These are phyloP conservation scores for Tieghemostelium lacteum DNA, from an alignment of 78 protist species.

Conservation along the genomic window DNA sequence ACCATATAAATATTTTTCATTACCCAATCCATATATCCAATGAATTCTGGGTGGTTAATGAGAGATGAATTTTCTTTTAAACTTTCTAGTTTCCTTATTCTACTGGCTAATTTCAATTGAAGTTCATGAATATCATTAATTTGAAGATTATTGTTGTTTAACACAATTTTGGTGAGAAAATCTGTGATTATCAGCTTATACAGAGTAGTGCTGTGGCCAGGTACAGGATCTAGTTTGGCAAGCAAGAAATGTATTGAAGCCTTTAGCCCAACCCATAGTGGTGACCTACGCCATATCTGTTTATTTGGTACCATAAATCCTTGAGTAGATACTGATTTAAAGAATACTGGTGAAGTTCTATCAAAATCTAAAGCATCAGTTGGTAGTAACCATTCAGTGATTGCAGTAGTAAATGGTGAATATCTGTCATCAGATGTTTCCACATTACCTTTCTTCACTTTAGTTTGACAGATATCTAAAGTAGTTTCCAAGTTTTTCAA, in stretches of 20 bases:
- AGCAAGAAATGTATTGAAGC: not conserved
- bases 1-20: too few species aligned
- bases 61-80: too few species aligned
- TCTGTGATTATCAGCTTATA: not conserved
- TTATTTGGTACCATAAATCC: too few species aligned
- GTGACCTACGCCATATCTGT: not conserved
- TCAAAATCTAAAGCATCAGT: not conserved
- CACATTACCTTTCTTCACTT: not conserved
- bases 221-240: too few species aligned
- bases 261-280: not conserved
- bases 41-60: too few species aligned
- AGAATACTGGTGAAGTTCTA: not conserved
- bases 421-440: not conserved
- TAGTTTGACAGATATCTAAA: not conserved
- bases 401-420: not conserved
- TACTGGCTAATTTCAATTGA: not conserved
- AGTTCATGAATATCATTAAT: not conserved
- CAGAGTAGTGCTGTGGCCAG: too few species aligned
- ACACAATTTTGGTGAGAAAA: not conserved
- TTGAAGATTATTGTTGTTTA: not conserved
- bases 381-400: not conserved
- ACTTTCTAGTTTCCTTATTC: not conserved
- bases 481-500: not conserved
- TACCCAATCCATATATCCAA: too few species aligned
- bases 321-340: not conserved